phyloP scores from a whole-genome alignment of 768 basidiomycete species.

The Lentinula sp. region DNA sequence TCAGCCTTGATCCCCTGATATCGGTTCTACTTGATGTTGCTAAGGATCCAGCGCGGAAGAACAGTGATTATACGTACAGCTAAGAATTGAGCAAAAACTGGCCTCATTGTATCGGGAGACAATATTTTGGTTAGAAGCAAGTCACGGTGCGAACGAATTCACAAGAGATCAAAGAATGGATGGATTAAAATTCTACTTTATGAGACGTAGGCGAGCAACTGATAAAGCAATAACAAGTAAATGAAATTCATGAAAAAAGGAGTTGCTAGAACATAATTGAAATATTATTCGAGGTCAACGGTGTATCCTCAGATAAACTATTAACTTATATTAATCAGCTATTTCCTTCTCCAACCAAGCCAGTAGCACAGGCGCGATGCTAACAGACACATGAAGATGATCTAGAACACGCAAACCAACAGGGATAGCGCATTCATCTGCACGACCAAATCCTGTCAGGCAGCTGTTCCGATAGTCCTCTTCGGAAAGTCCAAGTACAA shows the following conservation, averaged over 20 bases:
- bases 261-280: not conserved
- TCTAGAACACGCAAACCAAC: conserved; percentile 56
- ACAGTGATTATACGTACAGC: not conserved
- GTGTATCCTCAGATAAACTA: not conserved
- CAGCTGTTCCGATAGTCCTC: conserved; percentile 63
- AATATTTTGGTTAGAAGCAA: not conserved
- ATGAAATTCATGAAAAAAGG: not conserved
- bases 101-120: not conserved
- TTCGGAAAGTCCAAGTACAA: conserved; percentile 55
- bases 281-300: not conserved
- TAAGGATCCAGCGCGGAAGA: not conserved
- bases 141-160: not conserved
- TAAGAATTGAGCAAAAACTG: not conserved
- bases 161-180: too few species aligned
- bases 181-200: too few species aligned
- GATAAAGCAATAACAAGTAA: not conserved
- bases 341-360: conserved; percentile 7
- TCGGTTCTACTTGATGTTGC: not conserved
- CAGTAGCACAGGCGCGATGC: not conserved
- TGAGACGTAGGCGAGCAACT: not conserved
- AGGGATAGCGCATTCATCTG: conserved; percentile 62
- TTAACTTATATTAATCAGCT: not conserved
- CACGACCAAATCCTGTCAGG: conserved; percentile 69
- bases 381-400: not conserved
- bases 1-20: conserved; percentile 39